Percentiles rank a stretch among this genome's conserved stretches.
Evolutionary conservation across 2,329 filamentous ascomycete species (phyloP).

Genomic region (Alternaria angustiovoidea): DNA sequence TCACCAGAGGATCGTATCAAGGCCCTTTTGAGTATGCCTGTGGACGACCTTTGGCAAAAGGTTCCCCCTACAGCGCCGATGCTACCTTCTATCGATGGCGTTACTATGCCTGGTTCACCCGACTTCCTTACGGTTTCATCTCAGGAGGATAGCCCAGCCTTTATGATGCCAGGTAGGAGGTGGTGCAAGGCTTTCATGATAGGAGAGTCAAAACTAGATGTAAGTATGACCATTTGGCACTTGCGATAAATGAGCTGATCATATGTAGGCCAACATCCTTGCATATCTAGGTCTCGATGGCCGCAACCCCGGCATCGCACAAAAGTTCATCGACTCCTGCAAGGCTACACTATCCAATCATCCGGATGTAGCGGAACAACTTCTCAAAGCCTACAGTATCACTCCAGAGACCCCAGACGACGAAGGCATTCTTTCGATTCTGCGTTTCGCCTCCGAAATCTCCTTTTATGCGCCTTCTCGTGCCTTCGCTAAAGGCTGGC

Average conservation of each 20-base stretch:
- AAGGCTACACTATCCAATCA: constrained; percentile 38
- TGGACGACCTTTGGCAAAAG: constrained; percentile 53
- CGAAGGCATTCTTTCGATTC: constrained; percentile 53
- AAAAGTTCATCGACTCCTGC: constrained; percentile 47
- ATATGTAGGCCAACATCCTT: constrained; percentile 34
- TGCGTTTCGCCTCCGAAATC: constrained; percentile 58
- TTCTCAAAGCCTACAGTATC: constrained; percentile 55
- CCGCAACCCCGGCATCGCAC: constrained; percentile 41
- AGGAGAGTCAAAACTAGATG: constrained; percentile 59
- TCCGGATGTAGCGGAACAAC: constrained; percentile 24
- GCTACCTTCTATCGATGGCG: constrained; percentile 54
- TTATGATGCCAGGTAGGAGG: constrained; percentile 50
- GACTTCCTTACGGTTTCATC: constrained; percentile 36
- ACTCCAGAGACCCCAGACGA: constrained; percentile 48
- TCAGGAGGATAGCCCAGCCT: constrained; percentile 31
- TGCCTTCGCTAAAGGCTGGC: constrained; percentile 52
- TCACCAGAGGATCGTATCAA: constrained; percentile 53
- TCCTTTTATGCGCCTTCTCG: constrained; percentile 56
- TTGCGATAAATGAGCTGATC: neutral
- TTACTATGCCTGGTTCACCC: constrained; percentile 49
- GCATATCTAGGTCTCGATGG: constrained; percentile 35
- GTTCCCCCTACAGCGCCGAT: constrained; percentile 48
- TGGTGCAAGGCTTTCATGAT: constrained; percentile 60
- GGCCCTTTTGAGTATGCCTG: constrained; percentile 51
- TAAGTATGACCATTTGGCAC: constrained; percentile 22